Base-by-base conservation (phyloP, 2,329 filamentous ascomycete species). In the Fusarium sp. region DNA sequence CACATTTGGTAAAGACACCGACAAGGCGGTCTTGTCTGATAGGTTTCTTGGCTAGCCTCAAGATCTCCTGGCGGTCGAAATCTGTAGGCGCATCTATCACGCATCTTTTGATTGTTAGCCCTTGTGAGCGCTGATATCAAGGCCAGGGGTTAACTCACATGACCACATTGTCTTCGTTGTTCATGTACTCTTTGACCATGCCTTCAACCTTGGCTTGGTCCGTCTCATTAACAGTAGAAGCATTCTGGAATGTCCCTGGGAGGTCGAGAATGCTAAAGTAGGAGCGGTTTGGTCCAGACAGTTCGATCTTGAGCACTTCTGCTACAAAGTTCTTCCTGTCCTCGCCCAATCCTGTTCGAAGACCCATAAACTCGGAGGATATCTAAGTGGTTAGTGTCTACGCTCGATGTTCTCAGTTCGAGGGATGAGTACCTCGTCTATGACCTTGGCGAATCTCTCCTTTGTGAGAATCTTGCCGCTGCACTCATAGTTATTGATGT, bases 201-300 rank as follows among this genome's bases (percentile, higher is more conserved):
- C 55, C 61, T 13, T 69, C 64, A 1, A 77, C 70, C 0, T 70
- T 70, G 1, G 58, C 40, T 53, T 68, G 70, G 15, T 78, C 77
- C 11, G 58, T 32, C 12, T 70, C 50, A 2, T 75, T 75, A 2
- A 76, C 69, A 0, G 58, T 58, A 22, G 61, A 43, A 1, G 67
- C 53, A 10, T 59, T 67, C 3, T 68, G 58, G 36, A 77, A 72
- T 2, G 73, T 63, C 0, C 76, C 77, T 1, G 77, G 77, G 2
- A 79, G 66, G 41, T 79, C 77, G 0, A 78, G 53, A 24, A 79
- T 77, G 12, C 72, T 77, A 53, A 78, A 78, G 39, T 74, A 71
- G 0, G 75, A 73, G 5, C 74, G 70, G 1, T 68, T 61, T 0
- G 77, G 77, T 1, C 77, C 77, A 0, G 70, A 74, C 4, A 79